Evolutionary conservation across 805 yeast species (phyloP).

Genomic region (Starmerella khaoyaiensis): DNA sequence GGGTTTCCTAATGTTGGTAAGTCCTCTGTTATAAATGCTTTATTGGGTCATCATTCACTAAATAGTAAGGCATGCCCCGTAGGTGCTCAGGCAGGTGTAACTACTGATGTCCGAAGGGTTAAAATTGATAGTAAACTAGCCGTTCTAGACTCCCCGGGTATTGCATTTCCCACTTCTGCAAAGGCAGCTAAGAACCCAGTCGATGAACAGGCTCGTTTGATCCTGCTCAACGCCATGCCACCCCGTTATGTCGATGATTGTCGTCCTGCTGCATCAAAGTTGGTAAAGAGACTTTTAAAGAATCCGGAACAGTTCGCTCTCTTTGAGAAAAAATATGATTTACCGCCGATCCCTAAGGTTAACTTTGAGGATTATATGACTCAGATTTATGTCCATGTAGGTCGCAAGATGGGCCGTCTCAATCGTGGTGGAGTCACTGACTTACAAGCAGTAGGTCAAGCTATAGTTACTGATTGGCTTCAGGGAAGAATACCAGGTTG

Average conservation of each 20-base stretch:
- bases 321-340: constrained; percentile 55
- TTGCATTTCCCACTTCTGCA: constrained; percentile 62
- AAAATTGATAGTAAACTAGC: constrained; percentile 82
- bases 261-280: constrained; percentile 59
- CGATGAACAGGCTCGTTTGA: constrained; percentile 77
- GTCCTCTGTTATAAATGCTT: constrained; percentile 83
- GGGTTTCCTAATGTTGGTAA: constrained; percentile 98
- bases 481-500: constrained; percentile 90
- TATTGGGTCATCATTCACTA: constrained; percentile 48
- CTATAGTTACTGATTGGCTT: constrained; percentile 88
- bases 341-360: constrained; percentile 66
- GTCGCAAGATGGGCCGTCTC: constrained; percentile 82
- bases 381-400: constrained; percentile 80
- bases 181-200: constrained; percentile 28
- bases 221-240: constrained; percentile 78
- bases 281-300: constrained; percentile 64
- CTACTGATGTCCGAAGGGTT: constrained; percentile 81
- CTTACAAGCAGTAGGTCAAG: constrained; percentile 66
- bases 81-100: constrained; percentile 96
- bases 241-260: constrained; percentile 79
- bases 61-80: constrained; percentile 74
- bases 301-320: constrained; percentile 52
- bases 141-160: constrained; percentile 92
- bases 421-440: constrained; percentile 92
- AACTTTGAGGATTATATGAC: constrained; percentile 68